Conservation (phyloP, 1,284 basidiomycete genomes). For the Apiotrichum gracile region DNA sequence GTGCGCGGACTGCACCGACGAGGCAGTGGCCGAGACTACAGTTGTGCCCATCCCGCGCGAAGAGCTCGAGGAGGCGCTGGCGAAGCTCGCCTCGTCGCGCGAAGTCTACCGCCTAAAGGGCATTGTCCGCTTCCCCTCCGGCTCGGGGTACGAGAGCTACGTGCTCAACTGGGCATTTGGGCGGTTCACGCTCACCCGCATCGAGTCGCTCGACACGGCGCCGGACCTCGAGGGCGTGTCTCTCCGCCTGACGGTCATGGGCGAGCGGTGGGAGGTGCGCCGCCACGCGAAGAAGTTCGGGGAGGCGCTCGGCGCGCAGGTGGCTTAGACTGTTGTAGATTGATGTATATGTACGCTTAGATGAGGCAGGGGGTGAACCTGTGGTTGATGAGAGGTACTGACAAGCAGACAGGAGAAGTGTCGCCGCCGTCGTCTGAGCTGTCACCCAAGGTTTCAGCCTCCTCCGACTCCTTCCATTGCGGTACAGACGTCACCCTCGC, state of each 20-base stretch:
- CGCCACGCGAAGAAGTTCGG: constrained; percentile 58
- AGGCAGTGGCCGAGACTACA: constrained; percentile 19
- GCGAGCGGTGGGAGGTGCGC: constrained; percentile 71
- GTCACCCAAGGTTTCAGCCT: no score
- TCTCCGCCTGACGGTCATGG: constrained; percentile 74
- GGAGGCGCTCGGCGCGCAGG: constrained; percentile 50
- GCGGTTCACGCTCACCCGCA: constrained; percentile 61
- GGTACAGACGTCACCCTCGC: no score
- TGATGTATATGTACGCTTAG: no score
- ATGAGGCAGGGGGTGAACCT: no score
- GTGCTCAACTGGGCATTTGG: constrained; percentile 91
- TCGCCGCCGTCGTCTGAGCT: no score
- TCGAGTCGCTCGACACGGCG: constrained; percentile 43
- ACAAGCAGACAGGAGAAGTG: no score
- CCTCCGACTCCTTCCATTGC: no score
- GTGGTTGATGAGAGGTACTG: no score
- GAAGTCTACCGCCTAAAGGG: constrained; percentile 59
- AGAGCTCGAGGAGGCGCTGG: constrained; percentile 50
- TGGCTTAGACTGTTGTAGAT: constrained; percentile 10
- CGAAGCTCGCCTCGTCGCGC: constrained; percentile 48
- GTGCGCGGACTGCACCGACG: constrained; percentile 1
- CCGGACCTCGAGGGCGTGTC: constrained; percentile 42
- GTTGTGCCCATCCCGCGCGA: constrained; percentile 15
- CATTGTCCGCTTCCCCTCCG: constrained; percentile 56
- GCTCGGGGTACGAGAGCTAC: constrained; percentile 40